phyloP scores from a whole-genome alignment of 306 rosid genomes.

The Prunus dulcis region DNA sequence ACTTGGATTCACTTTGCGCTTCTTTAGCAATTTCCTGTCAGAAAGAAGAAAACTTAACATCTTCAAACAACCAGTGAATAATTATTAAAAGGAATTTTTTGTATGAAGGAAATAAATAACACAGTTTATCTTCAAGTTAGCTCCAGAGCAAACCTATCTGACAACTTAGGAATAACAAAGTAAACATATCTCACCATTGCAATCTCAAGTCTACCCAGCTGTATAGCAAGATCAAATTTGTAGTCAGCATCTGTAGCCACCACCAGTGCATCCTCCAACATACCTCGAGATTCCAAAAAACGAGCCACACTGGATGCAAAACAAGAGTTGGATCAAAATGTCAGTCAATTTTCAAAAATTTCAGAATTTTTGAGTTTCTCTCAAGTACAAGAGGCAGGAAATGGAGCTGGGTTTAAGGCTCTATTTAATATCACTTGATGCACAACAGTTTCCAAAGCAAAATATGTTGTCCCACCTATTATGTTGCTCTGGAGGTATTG shows the following conservation, averaged over 20 bases:
- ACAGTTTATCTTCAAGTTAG: neutral
- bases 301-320: conserved; percentile 72
- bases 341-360: neutral
- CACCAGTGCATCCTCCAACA: conserved; percentile 94
- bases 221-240: conserved; percentile 92
- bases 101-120: neutral
- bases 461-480: conserved; percentile 51
- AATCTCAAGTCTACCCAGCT: conserved; percentile 86
- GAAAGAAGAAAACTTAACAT: conserved; percentile 15
- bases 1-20: conserved; percentile 81
- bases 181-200: conserved; percentile 67
- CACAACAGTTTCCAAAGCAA: neutral
- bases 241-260: conserved; percentile 96
- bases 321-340: conserved; percentile 3
- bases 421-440: neutral
- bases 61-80: neutral
- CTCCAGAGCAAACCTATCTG: neutral
- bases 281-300: conserved; percentile 93
- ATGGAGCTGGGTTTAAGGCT: neutral
- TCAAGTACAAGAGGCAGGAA: neutral
- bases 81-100: neutral
- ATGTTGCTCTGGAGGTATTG: conserved; percentile 89
- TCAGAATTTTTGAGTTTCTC: neutral
- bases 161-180: neutral
- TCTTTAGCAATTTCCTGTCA: conserved; percentile 75